phyloP scores from a whole-genome alignment of 257 asterid genomes.

The Penstemon davidsonii region DNA sequence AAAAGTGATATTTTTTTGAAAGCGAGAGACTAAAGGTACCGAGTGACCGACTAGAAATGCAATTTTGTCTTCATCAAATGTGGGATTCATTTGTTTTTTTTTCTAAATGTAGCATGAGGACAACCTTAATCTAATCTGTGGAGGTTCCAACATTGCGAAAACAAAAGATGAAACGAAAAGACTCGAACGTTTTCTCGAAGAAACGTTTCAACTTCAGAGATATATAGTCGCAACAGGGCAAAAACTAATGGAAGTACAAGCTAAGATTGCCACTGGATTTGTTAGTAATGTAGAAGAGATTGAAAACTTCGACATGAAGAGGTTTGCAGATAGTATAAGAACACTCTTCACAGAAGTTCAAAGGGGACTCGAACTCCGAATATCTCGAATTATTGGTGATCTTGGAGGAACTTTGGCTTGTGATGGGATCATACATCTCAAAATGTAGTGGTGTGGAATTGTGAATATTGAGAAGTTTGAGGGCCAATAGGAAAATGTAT shows the following conservation, averaged over 20 bases:
- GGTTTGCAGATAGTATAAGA: slow-evolving; percentile 66
- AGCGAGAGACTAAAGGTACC: too few species aligned
- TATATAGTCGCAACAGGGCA: slow-evolving; percentile 89
- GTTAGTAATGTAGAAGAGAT: slow-evolving; percentile 40
- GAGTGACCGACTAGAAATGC: too few species aligned
- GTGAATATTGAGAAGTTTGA: slow-evolving; percentile 15
- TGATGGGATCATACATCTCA: slow-evolving; percentile 70
- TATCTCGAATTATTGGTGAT: slow-evolving; percentile 86
- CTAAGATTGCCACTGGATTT: slow-evolving; percentile 67
- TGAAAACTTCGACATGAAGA: slow-evolving; percentile 67
- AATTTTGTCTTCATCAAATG: too few species aligned
- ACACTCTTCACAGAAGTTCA: slow-evolving; percentile 77
- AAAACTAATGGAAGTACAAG: slow-evolving; percentile 67
- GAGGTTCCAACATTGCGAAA: slow-evolving; percentile 47
- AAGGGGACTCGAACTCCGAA: slow-evolving; percentile 81
- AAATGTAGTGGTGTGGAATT: slow-evolving; percentile 34
- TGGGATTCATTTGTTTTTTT: too few species aligned
- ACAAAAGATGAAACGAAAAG: slow-evolving; percentile 67
- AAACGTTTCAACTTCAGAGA: slow-evolving; percentile 89
- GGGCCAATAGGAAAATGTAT: background rate
- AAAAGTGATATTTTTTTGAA: too few species aligned
- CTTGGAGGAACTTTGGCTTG: slow-evolving; percentile 82
- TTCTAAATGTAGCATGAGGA: slow-evolving; percentile 57
- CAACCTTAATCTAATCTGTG: slow-evolving; percentile 37
- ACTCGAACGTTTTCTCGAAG: slow-evolving; percentile 83